Evolutionary conservation across 495 filamentous ascomycete species (phyloP).

Genomic region (Tuber indicum): DNA sequence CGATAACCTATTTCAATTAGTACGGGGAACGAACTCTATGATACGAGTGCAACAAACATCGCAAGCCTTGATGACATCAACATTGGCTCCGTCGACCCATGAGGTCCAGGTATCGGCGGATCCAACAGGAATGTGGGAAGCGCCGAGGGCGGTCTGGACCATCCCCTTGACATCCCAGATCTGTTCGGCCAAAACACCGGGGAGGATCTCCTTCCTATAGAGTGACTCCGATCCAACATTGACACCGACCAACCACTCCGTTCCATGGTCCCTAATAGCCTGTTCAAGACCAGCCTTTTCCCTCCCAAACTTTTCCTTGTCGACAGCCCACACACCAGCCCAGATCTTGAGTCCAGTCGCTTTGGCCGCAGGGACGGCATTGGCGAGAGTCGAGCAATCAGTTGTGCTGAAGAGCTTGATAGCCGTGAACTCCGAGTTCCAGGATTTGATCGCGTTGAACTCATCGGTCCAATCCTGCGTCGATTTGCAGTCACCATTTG

Average conservation of each 20-base stretch:
- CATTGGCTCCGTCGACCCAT: constrained; percentile 69
- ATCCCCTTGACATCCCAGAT: constrained; percentile 43
- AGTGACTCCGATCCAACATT: constrained; percentile 88
- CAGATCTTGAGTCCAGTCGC: constrained; percentile 43
- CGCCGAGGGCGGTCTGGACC: constrained; percentile 31
- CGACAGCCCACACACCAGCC: constrained; percentile 50
- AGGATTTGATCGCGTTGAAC: constrained; percentile 66
- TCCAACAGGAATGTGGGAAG: constrained; percentile 53
- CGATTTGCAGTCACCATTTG: constrained; percentile 55
- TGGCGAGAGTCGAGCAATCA: constrained; percentile 54
- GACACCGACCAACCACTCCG: constrained; percentile 71
- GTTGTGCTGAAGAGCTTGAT: constrained; percentile 65
- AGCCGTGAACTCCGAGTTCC: constrained; percentile 59
- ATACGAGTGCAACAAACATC: constrained; percentile 70
- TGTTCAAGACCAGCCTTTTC: constrained; percentile 72
- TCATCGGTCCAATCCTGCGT: constrained; percentile 63
- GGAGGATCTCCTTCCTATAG: constrained; percentile 54
- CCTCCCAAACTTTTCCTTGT: constrained; percentile 55
- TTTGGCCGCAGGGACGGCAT: constrained; percentile 51
- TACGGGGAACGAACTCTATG: constrained; percentile 15
- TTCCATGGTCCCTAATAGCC: constrained; percentile 58
- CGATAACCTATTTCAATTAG: constrained; percentile 22
- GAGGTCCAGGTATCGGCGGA: constrained; percentile 92
- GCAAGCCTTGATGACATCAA: constrained; percentile 58
- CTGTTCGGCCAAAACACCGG: constrained; percentile 28